Base-by-base conservation (phyloP, 1,284 basidiomycete species). In the Trametes sp. region DNA sequence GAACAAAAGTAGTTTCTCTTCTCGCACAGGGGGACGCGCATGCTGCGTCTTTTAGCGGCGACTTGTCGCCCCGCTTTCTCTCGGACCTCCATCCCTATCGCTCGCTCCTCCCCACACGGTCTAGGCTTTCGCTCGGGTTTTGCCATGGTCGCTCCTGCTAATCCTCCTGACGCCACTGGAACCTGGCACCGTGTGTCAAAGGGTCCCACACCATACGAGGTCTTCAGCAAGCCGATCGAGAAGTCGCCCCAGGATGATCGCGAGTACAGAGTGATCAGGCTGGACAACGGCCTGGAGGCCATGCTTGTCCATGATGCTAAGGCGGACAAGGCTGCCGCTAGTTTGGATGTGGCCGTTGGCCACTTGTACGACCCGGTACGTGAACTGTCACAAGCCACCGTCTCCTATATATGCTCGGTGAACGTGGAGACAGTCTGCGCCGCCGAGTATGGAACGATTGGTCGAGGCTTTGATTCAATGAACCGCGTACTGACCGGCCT, bases 291-390 rank as follows among this genome's bases (percentile, higher is more conserved):
- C 1, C 81, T 99, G 19, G 89, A 96, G 69, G 95, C 89, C 1
- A 87, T 94, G 65, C 78, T 99, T 19, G 86, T 98, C 23, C 92
- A 93, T 64, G 98, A 99, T 75, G 79, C 86, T 0, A 89, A 89
- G 70, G 90, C 95, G 7, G 98, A 99, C 80, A 98, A 98, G 81
- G 93, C 95, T 6, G 94, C 95, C 0, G 98, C 97, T 0, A 95
- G 94, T 71, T 84, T 99, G 76, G 95, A 98, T 78, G 95, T 99
- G 50, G 92, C 93, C 21, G 96, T 98, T 1, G 98, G 98, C 2
- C 97, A 99, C 78, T 80, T 99, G 62, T 89, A 86, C 46, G 98
- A 99, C 76, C 98, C 97, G 7, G 94, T 93, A 72, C 78, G 92
- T 83, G 19, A 13, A 19, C 21, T 9, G 26, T 23, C 26, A n/a